Conservation (phyloP, 768 basidiomycete genomes). For the Fomitopsis pulvina region DNA sequence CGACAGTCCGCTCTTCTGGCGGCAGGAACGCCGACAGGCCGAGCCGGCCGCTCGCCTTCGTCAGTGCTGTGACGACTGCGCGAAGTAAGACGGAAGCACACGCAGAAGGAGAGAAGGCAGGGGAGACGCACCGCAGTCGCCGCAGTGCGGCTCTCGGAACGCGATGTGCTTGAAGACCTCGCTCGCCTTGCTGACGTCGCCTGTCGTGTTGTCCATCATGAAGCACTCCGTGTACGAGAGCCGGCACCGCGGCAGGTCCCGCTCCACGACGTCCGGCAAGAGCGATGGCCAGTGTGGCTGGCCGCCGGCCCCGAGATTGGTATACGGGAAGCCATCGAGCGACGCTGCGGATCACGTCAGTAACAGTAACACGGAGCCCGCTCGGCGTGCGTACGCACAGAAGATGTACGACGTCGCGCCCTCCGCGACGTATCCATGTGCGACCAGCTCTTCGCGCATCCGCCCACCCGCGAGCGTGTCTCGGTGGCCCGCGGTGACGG, state of each 20-base stretch:
- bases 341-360: conserved; percentile 15
- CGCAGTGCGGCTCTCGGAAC: conserved; percentile 25
- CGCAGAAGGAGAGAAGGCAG: background rate
- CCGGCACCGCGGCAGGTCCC: conserved; percentile 1
- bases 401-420: conserved; percentile 15
- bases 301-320: conserved; percentile 6
- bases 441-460: conserved; percentile 8
- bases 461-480: conserved; percentile 16
- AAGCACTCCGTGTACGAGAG: conserved; percentile 2
- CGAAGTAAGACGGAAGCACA: background rate
- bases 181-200: conserved; percentile 2
- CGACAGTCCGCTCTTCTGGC: background rate
- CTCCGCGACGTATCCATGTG: conserved; percentile 8
- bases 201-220: background rate
- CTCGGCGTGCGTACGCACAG: too few species aligned
- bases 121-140: conserved; percentile 25
- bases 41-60: conserved; percentile 22
- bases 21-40: conserved; percentile 33
- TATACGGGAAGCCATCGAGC: conserved; percentile 29
- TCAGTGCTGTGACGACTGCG: conserved; percentile 25
- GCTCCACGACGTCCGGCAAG: background rate
- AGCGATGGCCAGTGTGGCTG: conserved; percentile 13
- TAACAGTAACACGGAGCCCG: background rate
- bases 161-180: conserved; percentile 28
- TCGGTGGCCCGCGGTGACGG: conserved; percentile 9